Percentiles rank a stretch among this genome's conserved stretches.
Evolutionary conservation across 139 green algal genomes (phyloP).

Genomic region (Monoraphidium neglectum): DNA sequence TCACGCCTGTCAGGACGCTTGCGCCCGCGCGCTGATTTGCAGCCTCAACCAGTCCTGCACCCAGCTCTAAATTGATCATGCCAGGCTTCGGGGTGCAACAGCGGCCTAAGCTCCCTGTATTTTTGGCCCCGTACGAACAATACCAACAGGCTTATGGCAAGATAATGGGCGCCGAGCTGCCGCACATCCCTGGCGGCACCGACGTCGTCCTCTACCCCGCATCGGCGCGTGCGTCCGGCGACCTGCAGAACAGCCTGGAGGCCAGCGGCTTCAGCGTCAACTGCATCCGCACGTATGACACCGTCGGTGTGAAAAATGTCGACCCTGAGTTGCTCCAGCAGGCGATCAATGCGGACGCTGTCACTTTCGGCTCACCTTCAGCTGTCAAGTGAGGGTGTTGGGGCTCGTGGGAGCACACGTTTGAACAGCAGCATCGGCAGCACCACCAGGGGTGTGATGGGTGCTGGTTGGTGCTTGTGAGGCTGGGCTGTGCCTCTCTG

Average conservation of each 20-base stretch:
- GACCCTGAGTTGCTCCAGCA: conserved; percentile 34
- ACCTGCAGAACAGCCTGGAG: conserved; percentile 72
- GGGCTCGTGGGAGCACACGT: not conserved
- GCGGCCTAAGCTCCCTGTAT: not conserved
- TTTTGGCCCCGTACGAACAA: not conserved
- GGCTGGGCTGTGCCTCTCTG: not conserved
- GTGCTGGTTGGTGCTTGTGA: not conserved
- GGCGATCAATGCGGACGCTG: conserved; percentile 60
- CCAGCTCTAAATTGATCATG: not conserved
- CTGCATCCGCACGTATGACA: conserved; percentile 90
- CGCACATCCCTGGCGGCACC: conserved; percentile 49
- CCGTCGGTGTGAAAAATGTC: conserved; percentile 55
- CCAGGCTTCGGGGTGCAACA: not conserved
- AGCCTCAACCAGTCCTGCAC: not conserved
- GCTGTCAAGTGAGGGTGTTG: conserved; percentile 75
- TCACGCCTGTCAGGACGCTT: too few relatives aligned
- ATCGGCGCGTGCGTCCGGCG: conserved; percentile 66
- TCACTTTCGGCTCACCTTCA: conserved; percentile 86
- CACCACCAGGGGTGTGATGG: not conserved
- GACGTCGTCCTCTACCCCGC: conserved; percentile 82
- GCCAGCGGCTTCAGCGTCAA: conserved; percentile 67
- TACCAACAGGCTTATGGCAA: conserved; percentile 67
- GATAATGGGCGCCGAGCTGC: conserved; percentile 77
- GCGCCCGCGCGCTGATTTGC: not conserved
- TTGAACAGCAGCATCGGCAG: not conserved